Conservation (phyloP, 2,329 filamentous ascomycete species). For the Chaetomium olivaceum region DNA sequence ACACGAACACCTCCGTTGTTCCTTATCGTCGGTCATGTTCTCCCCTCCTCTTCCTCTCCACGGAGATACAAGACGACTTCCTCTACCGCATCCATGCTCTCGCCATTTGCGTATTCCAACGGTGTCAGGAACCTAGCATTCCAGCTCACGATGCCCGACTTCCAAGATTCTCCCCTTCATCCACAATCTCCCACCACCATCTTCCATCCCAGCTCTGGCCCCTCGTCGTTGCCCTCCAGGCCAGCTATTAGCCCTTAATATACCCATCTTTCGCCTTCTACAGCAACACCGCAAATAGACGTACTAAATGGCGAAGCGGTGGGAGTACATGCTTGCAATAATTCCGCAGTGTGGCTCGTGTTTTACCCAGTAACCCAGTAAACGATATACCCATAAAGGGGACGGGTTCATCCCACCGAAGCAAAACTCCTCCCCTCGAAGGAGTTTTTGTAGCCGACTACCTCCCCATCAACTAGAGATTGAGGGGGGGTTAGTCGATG, state of each 20-base stretch:
- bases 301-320: background rate
- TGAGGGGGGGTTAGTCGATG: background rate
- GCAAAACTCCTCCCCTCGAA: background rate
- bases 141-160: background rate
- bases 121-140: background rate
- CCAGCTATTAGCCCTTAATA: too few relatives aligned
- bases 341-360: too few relatives aligned
- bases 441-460: background rate
- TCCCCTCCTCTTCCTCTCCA: background rate
- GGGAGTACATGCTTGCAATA: too few relatives aligned
- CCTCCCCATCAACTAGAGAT: background rate
- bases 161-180: conserved; percentile 26
- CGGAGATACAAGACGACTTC: background rate
- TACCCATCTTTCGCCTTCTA: too few relatives aligned
- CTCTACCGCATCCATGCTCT: too few relatives aligned
- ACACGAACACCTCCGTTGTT: background rate
- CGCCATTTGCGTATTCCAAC: background rate
- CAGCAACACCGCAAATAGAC: too few relatives aligned
- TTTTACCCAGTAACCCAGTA: too few relatives aligned
- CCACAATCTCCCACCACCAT: too few relatives aligned
- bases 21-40: background rate
- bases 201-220: too few relatives aligned
- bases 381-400: background rate
- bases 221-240: too few relatives aligned
- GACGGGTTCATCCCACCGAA: background rate